Percentiles rank a stretch among this genome's conserved stretches.
Conservation (phyloP, 2,329 filamentous ascomycete species). For the Clonostachys sp. region DNA sequence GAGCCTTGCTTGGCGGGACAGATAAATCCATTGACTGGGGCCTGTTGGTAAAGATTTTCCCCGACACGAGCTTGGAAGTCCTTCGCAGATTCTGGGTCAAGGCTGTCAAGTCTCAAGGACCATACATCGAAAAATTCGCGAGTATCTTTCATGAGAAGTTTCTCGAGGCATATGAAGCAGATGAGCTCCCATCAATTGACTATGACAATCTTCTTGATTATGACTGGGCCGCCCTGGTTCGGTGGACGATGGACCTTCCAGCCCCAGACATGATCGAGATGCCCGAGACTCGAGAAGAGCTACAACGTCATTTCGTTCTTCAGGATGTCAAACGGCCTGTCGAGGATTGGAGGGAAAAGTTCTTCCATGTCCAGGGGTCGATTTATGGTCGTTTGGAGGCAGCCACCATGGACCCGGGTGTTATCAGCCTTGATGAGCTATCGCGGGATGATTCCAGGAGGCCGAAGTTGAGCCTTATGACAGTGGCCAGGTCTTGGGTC, state of each 20-base stretch:
- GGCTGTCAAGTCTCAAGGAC: conserved; percentile 43
- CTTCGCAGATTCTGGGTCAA: conserved; percentile 52
- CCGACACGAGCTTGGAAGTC: conserved; percentile 41
- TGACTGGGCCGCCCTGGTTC: conserved; percentile 63
- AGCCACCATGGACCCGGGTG: conserved; percentile 40
- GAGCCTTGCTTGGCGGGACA: conserved; percentile 54
- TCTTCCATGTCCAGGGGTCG: conserved; percentile 47
- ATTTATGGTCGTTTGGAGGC: conserved; percentile 55
- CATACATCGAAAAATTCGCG: conserved; percentile 48
- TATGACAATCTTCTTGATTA: conserved; percentile 60
- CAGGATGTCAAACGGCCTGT: conserved; percentile 21
- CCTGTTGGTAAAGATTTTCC: conserved; percentile 50
- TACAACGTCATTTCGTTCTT: conserved; percentile 38
- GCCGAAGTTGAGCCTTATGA: conserved; percentile 15
- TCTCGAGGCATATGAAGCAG: conserved; percentile 59
- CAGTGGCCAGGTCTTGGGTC: conserved; percentile 53
- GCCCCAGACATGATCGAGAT: conserved; percentile 39
- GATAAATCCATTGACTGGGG: conserved; percentile 59
- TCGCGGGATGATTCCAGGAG: background rate
- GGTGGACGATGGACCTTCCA: conserved; percentile 58
- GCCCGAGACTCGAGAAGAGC: conserved; percentile 36
- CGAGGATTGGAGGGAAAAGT: conserved; percentile 51
- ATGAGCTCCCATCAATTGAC: conserved; percentile 56
- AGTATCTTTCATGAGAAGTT: conserved; percentile 62
- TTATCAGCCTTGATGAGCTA: conserved; percentile 16